phyloP scores from a whole-genome alignment of 768 basidiomycete species.

The Antrodiella citrinella region DNA sequence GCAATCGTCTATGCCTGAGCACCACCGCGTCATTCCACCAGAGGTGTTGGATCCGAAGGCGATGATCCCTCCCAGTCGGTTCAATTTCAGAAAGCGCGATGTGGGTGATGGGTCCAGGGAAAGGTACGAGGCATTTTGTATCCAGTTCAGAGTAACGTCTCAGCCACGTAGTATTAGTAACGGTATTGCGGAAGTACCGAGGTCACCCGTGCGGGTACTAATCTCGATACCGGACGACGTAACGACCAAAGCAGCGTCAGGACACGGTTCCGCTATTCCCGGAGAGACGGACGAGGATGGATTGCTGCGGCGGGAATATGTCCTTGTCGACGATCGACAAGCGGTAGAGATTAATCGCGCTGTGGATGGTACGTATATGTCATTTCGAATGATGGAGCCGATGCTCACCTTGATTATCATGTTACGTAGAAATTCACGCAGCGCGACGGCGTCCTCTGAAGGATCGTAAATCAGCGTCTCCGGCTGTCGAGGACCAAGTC shows the following conservation, averaged over 20 bases:
- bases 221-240: neutral
- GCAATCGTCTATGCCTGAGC: constrained; percentile 51
- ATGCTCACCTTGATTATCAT: neutral
- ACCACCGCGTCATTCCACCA: constrained; percentile 67
- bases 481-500: constrained; percentile 39
- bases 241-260: constrained; percentile 28
- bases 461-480: constrained; percentile 43
- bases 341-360: constrained; percentile 89
- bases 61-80: constrained; percentile 78
- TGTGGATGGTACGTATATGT: constrained; percentile 68
- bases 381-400: neutral
- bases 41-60: constrained; percentile 74
- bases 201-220: constrained; percentile 1
- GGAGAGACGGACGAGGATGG: constrained; percentile 84
- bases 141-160: neutral
- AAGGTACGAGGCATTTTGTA: constrained; percentile 4
- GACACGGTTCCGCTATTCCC: constrained; percentile 63
- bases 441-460: constrained; percentile 52
- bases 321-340: constrained; percentile 83
- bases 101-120: constrained; percentile 4
- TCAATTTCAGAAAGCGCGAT: constrained; percentile 50
- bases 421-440: constrained; percentile 49
- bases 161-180: neutral
- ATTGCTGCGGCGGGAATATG: constrained; percentile 78
- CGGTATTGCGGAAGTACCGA: constrained; percentile 3